Percentiles rank a stretch among this genome's conserved stretches.
These are phyloP conservation scores for Metschnikowia colocasiae DNA, from an alignment of 805 yeast species.

Conservation along the genomic window DNA sequence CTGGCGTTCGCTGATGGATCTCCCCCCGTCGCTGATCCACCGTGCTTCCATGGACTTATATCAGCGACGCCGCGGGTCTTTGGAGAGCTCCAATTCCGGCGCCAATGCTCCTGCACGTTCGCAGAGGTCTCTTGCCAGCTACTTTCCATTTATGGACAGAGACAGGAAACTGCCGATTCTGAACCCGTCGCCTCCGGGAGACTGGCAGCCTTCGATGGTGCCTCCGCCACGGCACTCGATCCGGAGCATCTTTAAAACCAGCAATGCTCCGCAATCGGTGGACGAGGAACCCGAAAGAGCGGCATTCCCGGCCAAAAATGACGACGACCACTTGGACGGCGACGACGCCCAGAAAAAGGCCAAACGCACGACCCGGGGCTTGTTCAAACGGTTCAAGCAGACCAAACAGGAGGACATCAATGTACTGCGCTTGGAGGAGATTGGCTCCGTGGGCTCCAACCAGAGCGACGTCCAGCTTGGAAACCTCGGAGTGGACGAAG, in stretches of 20 bases:
- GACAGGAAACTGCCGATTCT: slow-evolving; percentile 10
- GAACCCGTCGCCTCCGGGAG: slow-evolving; percentile 1
- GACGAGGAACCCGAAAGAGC: background rate
- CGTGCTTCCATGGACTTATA: slow-evolving; percentile 35
- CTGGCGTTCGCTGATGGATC: slow-evolving; percentile 38
- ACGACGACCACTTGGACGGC: background rate
- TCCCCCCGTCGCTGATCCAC: slow-evolving; percentile 26
- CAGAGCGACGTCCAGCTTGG: background rate
- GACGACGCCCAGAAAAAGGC: slow-evolving; percentile 23
- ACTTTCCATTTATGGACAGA: slow-evolving; percentile 36
- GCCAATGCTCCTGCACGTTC: slow-evolving; percentile 12
- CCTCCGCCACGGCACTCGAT: slow-evolving; percentile 31
- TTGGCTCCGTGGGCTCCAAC: background rate
- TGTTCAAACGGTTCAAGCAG: slow-evolving; percentile 39
- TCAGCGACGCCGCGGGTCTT: slow-evolving; percentile 25
- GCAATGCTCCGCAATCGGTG: slow-evolving; percentile 5
- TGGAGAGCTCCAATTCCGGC: slow-evolving; percentile 28
- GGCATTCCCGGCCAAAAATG: background rate
- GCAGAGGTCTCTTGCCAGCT: slow-evolving; percentile 31
- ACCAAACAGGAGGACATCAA: slow-evolving; percentile 11
- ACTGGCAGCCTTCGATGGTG: slow-evolving; percentile 1
- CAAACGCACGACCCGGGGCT: slow-evolving; percentile 18
- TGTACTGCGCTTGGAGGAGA: background rate
- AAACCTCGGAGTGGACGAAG: background rate
- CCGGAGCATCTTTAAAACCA: slow-evolving; percentile 30